These are phyloP conservation scores for Mycosarcoma mackinlayi DNA, from an alignment of 1,284 basidiomycete genomes.

Conservation along the genomic window DNA sequence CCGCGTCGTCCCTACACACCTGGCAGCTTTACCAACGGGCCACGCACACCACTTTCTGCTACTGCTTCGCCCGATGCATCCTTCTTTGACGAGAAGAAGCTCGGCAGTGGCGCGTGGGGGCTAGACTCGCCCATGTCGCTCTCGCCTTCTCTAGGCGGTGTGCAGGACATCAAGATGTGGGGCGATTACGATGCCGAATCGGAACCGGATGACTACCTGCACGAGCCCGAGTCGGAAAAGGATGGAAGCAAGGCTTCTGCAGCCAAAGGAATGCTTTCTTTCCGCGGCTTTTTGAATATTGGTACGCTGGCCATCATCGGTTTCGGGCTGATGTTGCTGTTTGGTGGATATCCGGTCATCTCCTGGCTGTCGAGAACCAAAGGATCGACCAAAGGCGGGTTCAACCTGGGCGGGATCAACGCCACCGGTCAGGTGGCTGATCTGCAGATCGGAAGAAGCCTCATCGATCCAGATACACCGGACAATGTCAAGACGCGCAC, in stretches of 20 bases:
- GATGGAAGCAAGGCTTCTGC: not conserved
- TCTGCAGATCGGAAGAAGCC: constrained; percentile 23
- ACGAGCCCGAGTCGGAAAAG: constrained; percentile 48
- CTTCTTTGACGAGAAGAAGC: constrained; percentile 40
- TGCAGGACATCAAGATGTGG: constrained; percentile 33
- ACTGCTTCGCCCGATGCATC: constrained; percentile 11
- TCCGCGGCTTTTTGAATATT: constrained; percentile 49
- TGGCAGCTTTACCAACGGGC: constrained; percentile 31
- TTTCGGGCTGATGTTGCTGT: constrained; percentile 41
- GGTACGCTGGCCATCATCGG: constrained; percentile 35
- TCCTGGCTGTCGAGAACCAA: constrained; percentile 15
- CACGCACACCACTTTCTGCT: constrained; percentile 27
- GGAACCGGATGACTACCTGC: constrained; percentile 34
- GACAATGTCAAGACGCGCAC: constrained; percentile 22
- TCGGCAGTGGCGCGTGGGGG: not conserved
- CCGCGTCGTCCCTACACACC: constrained; percentile 38
- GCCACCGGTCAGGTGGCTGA: constrained; percentile 39
- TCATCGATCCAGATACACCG: constrained; percentile 63
- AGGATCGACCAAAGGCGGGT: constrained; percentile 34
- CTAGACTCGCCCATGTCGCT: constrained; percentile 2
- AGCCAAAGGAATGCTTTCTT: constrained; percentile 12
- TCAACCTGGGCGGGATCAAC: constrained; percentile 49
- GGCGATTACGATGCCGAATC: constrained; percentile 35
- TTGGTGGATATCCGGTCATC: constrained; percentile 54
- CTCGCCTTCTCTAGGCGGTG: constrained; percentile 8